phyloP scores from a whole-genome alignment of 2,329 filamentous ascomycete species.

The Ascochyta clinopodiicola region DNA sequence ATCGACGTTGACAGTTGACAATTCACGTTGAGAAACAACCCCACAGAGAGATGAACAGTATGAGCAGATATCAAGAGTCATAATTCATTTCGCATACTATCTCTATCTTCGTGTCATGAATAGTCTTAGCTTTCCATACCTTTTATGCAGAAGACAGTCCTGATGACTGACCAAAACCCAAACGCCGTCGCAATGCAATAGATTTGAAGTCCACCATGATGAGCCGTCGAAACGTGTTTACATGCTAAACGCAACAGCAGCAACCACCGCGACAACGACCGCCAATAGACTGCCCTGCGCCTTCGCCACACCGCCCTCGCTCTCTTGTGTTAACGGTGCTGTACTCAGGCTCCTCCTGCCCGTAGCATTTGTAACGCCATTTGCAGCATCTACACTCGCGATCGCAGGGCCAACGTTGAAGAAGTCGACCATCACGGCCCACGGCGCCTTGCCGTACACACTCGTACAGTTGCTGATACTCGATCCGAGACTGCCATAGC shows the following conservation, averaged over 20 bases:
- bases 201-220: not conserved
- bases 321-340: conserved; percentile 22
- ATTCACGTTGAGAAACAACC: no score
- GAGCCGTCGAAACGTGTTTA: not conserved
- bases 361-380: conserved; percentile 56
- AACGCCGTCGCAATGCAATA: conserved; percentile 1
- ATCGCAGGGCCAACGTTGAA: conserved; percentile 76
- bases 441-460: conserved; percentile 72
- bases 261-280: conserved; percentile 40
- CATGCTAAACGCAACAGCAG: conserved; percentile 36
- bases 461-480: conserved; percentile 48
- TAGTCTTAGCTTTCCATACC: not conserved
- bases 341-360: conserved; percentile 37
- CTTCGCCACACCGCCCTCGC: conserved; percentile 21
- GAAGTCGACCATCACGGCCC: conserved; percentile 80
- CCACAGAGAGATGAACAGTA: no score
- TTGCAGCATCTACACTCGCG: conserved; percentile 73
- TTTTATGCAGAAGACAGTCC: not conserved
- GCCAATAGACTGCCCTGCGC: conserved; percentile 33
- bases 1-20: no score
- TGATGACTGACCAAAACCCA: not conserved
- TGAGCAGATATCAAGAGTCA: not conserved
- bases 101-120: not conserved
- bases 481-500: conserved; percentile 60
- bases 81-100: conserved; percentile 1